Conservation (phyloP, 2,329 filamentous ascomycete species). For the Xylariaceae sp. region DNA sequence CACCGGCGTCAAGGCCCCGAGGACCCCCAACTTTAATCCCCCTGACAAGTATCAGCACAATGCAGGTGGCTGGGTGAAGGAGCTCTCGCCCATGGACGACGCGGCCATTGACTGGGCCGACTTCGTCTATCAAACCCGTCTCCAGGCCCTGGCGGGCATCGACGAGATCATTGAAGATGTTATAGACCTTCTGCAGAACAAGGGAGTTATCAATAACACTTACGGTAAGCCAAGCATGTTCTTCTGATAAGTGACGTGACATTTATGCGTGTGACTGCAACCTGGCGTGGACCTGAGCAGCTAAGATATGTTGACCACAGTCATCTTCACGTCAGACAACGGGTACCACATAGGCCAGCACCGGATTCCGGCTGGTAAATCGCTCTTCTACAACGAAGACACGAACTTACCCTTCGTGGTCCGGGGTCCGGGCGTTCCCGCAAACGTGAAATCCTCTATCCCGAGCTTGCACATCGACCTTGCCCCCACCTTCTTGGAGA, state of each 20-base stretch:
- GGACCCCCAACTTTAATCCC: slow-evolving; percentile 5
- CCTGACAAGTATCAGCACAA: slow-evolving; percentile 2
- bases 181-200: neutral
- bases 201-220: slow-evolving; percentile 4
- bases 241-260: neutral
- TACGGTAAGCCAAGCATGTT: slow-evolving; percentile 3
- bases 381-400: slow-evolving; percentile 27
- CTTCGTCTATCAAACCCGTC: slow-evolving; percentile 5
- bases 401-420: slow-evolving; percentile 29
- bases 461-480: slow-evolving; percentile 27
- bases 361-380: slow-evolving; percentile 26
- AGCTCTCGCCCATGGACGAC: slow-evolving; percentile 4
- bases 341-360: slow-evolving; percentile 28
- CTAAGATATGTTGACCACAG: slow-evolving; percentile 1
- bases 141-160: slow-evolving; percentile 1
- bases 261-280: too few species aligned
- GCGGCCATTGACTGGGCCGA: slow-evolving; percentile 5
- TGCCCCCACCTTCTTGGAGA: slow-evolving; percentile 27
- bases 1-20: slow-evolving; percentile 1
- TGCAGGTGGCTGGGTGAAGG: slow-evolving; percentile 4
- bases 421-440: slow-evolving; percentile 24
- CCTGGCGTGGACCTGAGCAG: neutral
- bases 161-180: slow-evolving; percentile 7
- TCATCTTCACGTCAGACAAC: slow-evolving; percentile 21
- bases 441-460: slow-evolving; percentile 16